Percentiles rank a stretch among this genome's conserved stretches.
phyloP scores from a whole-genome alignment of 257 asterid genomes.

The Lavandula angustifolia region DNA sequence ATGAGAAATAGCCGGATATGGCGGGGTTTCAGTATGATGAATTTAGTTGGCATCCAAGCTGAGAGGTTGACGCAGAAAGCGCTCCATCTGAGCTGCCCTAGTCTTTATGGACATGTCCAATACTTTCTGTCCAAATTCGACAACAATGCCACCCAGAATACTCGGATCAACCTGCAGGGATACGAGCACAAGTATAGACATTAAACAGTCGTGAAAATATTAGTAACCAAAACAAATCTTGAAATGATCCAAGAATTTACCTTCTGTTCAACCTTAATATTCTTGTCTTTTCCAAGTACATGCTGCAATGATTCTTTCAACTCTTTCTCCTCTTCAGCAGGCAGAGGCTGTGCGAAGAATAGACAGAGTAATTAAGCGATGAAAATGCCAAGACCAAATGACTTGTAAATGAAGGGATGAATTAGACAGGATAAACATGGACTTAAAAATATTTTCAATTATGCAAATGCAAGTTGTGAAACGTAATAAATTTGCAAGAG shows the following conservation, averaged over 20 bases:
- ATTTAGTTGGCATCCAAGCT: constrained; percentile 43
- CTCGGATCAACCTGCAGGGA: constrained; percentile 73
- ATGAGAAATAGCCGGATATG: constrained; percentile 17
- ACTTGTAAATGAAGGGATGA: too few species aligned
- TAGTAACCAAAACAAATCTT: neutral
- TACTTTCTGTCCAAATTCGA: constrained; percentile 75
- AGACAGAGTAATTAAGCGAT: constrained; percentile 5
- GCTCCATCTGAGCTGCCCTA: constrained; percentile 97
- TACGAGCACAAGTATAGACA: constrained; percentile 19
- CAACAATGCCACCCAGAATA: constrained; percentile 93
- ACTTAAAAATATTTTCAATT: too few species aligned
- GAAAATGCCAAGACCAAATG: too few species aligned
- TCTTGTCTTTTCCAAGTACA: constrained; percentile 77
- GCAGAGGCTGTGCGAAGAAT: constrained; percentile 58
- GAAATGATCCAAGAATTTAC: constrained; percentile 36
- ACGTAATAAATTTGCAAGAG: too few species aligned
- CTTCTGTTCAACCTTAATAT: constrained; percentile 72
- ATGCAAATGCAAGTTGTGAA: too few species aligned
- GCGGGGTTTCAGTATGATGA: neutral
- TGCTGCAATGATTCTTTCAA: constrained; percentile 79
- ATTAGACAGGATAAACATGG: too few species aligned
- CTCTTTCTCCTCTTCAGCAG: constrained; percentile 83
- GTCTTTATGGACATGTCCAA: constrained; percentile 96
- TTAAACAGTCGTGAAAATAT: neutral
- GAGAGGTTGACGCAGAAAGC: constrained; percentile 83